Base-by-base conservation (phyloP, 208 protist species). In the Acanthamoeba culbertsoni region DNA sequence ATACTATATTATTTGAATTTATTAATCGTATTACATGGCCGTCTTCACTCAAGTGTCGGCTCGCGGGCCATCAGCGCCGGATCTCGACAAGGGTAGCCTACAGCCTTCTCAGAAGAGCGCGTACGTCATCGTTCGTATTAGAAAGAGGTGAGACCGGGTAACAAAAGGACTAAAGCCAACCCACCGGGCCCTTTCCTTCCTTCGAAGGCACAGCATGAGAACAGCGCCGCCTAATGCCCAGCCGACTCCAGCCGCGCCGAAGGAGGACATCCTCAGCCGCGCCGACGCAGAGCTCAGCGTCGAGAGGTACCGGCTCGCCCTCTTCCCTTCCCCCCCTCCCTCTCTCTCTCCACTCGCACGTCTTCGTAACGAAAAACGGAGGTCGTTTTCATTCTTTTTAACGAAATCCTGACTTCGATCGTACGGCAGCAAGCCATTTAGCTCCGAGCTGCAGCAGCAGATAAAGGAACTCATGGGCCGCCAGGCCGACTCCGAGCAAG, bases 401-500 rank as follows among this genome's bases (percentile, higher is more conserved):
- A 55, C 8, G 8, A 55, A 55, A 23, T 55, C 8, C 8, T 55
- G 18, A 55, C 8, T 55, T 55, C 8, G 18, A 55, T 18, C 18
- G 12, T 18, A 55, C 16, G 35, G 43, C 42, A 84, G 73, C n/a
- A 10, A 55, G 18, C 28, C 45, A 20, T 42, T 84, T 14, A 84
- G 73, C 26, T 43, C 42, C 23, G 73, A 84, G 45, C 73, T 84
- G 10, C 73, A 84, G 73, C 37, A 84, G 73, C 73, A 84, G 45
- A 84, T 84, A 37, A 84, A 37, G n/a, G 73, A 84, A 37, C 73
- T 84, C 73, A 84, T 84, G 73, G 73, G 73, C 1, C 73, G 42
- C 18, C 35, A 37, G 20, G 20, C 73, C 5, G 73, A 55, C 42
- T 28, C 73, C 4, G 73, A 55, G 28, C n/a, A 84, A 14, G 1